Base-by-base conservation (phyloP, 345 rosid genomes). In the Eucalyptus pumila region DNA sequence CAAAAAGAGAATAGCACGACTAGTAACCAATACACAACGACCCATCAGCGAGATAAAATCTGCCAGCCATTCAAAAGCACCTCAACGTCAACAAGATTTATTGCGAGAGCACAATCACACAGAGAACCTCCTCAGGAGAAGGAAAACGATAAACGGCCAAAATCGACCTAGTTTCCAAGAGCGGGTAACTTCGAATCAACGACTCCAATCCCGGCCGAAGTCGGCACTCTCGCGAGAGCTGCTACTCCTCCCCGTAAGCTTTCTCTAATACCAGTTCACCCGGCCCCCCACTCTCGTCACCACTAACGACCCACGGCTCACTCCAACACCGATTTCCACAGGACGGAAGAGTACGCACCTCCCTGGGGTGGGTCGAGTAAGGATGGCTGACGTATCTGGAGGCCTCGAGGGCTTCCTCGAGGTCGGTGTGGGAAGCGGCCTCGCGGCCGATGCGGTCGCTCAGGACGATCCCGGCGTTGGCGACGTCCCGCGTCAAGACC, bases 341-440 rank as follows among this genome's bases (percentile, higher is more conserved):
- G 3, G 30, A 56, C 30, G 42, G 27, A 4, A 13, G n/a, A 58
- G 44, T 14, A 72, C 67, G 48, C 89, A 97, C 99, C 97, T 96
- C 99, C 87, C 97, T 93, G 56, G 98, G 99, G 87, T 95, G 98
- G 88, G 96, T 91, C 13, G 98, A 95, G 91, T 98, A 97, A 0
- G 99, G 99, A 87, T 98, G 98, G 94, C 98, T 97, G 32, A 96
- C 95, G 89, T 97, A 98, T 95, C 99, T 92, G 21, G 99, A 95
- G 91, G 98, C 96, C 92, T 98, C 99, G 1, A 98, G 92, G 86
- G 98, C 96, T 87, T 97, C 99, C 93, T 98, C 99, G 15, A 98
- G 93, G 91, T 96, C 99, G 91, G 95, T 93, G 92, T 95, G 98
- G 23, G 96, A 87, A 4, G 96, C 95, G 48, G 93, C 96, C 94